Conservation (phyloP, 208 protist species). For the Wallacemonas sp. region DNA sequence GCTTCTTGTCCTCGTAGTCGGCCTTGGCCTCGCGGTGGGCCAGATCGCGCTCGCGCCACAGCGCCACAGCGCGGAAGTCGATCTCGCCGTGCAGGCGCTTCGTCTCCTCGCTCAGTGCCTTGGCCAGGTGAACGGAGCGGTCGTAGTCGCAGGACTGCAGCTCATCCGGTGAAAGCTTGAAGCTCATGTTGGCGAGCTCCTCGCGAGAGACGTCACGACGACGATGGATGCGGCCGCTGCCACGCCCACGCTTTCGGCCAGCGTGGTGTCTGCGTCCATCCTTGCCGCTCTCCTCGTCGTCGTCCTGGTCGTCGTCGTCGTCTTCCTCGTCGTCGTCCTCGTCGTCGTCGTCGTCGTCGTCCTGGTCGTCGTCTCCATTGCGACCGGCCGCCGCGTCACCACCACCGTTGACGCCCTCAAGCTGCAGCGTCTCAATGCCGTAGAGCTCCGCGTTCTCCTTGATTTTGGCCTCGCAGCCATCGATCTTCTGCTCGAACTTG, state of each 20-base stretch:
- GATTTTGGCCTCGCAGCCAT: constrained; percentile 86
- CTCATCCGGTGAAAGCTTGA: constrained; percentile 70
- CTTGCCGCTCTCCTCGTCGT: constrained; percentile 16
- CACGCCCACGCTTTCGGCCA: constrained; percentile 5
- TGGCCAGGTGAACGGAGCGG: constrained; percentile 84
- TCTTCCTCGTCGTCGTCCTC: constrained; percentile 5
- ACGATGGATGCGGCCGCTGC: not conserved
- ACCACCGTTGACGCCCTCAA: constrained; percentile 12
- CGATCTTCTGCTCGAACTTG: constrained; percentile 89
- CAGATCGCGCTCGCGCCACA: constrained; percentile 94
- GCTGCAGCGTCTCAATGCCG: constrained; percentile 76
- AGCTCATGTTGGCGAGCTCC: constrained; percentile 56
- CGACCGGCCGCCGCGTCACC: constrained; percentile 7
- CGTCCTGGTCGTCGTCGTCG: constrained; percentile 25
- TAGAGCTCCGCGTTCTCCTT: constrained; percentile 86
- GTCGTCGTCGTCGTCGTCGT: constrained; percentile 17
- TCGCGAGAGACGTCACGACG: constrained; percentile 2
- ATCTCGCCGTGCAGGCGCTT: constrained; percentile 82
- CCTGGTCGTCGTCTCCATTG: not conserved
- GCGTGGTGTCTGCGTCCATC: constrained; percentile 19
- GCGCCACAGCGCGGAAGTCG: constrained; percentile 94
- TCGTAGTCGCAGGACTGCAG: constrained; percentile 81
- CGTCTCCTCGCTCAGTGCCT: constrained; percentile 88
- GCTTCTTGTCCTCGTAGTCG: constrained; percentile 60
- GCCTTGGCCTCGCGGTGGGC: constrained; percentile 64